Base-by-base conservation (phyloP, 495 filamentous ascomycete genomes). In the Parathielavia appendiculata region DNA sequence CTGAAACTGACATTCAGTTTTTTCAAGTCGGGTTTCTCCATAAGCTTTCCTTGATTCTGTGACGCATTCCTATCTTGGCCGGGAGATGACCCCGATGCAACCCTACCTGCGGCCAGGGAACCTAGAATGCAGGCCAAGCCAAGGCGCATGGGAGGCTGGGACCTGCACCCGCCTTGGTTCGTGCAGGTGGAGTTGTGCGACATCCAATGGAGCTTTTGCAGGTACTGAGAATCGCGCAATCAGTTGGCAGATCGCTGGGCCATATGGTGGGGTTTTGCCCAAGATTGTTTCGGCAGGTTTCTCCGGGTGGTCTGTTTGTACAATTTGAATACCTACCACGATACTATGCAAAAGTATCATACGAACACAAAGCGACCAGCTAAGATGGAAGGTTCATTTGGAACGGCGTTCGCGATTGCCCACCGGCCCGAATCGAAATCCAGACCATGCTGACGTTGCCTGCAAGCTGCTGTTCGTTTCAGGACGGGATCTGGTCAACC, bases 121-220 rank as follows among this genome's bases (percentile, higher is more conserved):
- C 22, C 22, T 16, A 7, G 17, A 22, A 19, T 20, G 39, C 22
- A 45, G 30, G 26, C 40, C 39, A 44, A 45, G 52, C 52, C 40
- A 54, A 54, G 52, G 23, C 40, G 52, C 52, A 54, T 45, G 52
- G 26, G 52, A 22, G 52, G 52, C 52, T 44, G 52, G 26, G 52
- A 45, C 26, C 52, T 34, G 51, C 51, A 35, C 52, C 19, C 13
- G 52, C 40, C 52, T 54, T 45, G 52, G 39, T 45, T 44, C 40
- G 40, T 45, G 52, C 52, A 44, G 46, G 22, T 40, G 51, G 39
- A 26, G 23, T 8, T 32, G 51, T 35, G 51, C 22, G n/a, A 54
- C 40, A 20, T 23, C 46, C 46, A 12, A 23, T n/a, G 12, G 30
- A 17, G 10, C 35, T 11, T 49, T 52, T 52, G 52, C 52, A 34